Conservation (phyloP, 1,284 basidiomycete genomes). For the Apiotrichum gamsii region DNA sequence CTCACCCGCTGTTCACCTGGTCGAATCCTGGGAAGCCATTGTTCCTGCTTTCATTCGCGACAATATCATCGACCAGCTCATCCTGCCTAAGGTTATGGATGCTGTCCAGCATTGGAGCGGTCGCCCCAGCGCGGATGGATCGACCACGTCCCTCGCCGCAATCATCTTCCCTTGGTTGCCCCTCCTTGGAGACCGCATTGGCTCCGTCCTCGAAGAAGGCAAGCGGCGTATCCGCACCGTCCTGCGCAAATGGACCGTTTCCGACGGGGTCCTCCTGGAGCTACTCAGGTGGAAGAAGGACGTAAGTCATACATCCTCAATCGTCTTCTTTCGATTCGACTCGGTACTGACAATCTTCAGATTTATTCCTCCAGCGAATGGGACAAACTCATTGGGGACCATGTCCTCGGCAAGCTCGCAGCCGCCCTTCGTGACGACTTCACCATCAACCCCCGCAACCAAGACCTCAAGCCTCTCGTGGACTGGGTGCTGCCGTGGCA, state of each 20-base stretch:
- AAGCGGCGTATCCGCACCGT: slow-evolving; percentile 73
- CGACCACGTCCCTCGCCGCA: slow-evolving; percentile 56
- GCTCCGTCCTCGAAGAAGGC: slow-evolving; percentile 74
- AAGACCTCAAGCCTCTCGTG: slow-evolving; percentile 72
- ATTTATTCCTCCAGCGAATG: slow-evolving; percentile 74
- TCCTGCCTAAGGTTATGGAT: slow-evolving; percentile 81
- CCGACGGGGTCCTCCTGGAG: slow-evolving; percentile 68
- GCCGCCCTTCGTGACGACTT: slow-evolving; percentile 73
- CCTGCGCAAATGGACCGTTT: slow-evolving; percentile 69
- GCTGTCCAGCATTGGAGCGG: slow-evolving; percentile 76
- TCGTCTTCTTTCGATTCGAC: neutral
- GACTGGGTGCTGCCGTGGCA: slow-evolving; percentile 73
- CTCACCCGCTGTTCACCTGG: slow-evolving; percentile 68
- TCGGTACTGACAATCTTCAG: slow-evolving; percentile 39
- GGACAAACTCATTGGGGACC: slow-evolving; percentile 84
- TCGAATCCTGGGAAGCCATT: slow-evolving; percentile 80
- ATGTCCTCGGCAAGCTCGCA: slow-evolving; percentile 82
- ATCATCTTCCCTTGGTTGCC: slow-evolving; percentile 96
- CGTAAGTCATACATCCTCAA: slow-evolving; percentile 50
- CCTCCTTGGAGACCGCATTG: slow-evolving; percentile 69
- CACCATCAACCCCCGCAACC: slow-evolving; percentile 76
- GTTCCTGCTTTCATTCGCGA: slow-evolving; percentile 87
- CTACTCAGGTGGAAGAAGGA: slow-evolving; percentile 67
- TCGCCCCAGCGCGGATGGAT: slow-evolving; percentile 43
- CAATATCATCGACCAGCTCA: slow-evolving; percentile 90